A percentile compares a stretch with the other conserved stretches of the same genome.
Conservation (phyloP, 768 basidiomycete genomes). For the Leccinellum rugosiceps region DNA sequence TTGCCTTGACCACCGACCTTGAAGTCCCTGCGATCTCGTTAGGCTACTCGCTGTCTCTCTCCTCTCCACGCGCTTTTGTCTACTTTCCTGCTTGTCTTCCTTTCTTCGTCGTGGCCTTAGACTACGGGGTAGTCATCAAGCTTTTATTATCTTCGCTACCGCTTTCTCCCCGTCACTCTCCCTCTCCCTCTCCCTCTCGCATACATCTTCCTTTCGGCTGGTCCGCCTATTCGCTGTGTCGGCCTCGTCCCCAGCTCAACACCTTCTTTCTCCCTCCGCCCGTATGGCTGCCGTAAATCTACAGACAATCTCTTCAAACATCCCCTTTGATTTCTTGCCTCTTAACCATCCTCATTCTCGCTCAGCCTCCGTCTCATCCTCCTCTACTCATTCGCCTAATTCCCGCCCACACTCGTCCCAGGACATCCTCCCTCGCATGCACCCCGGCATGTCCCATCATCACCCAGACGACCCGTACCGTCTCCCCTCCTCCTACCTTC, state of each 20-base stretch:
- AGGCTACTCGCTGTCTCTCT: slow-evolving; percentile 13
- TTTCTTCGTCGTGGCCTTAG: slow-evolving; percentile 25
- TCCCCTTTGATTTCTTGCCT: slow-evolving; percentile 72
- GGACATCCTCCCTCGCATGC: slow-evolving; percentile 54
- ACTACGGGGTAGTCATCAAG: slow-evolving; percentile 20
- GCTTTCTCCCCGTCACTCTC: background rate
- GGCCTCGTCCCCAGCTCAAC: slow-evolving; percentile 30
- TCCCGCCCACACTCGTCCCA: slow-evolving; percentile 81
- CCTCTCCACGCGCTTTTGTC: slow-evolving; percentile 19
- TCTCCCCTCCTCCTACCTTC: slow-evolving; percentile 52
- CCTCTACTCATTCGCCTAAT: slow-evolving; percentile 66
- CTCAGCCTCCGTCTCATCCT: slow-evolving; percentile 75
- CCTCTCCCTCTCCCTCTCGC: background rate
- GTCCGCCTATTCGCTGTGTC: slow-evolving; percentile 45
- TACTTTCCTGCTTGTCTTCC: slow-evolving; percentile 10
- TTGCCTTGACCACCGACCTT: slow-evolving; percentile 55
- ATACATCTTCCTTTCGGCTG: slow-evolving; percentile 42
- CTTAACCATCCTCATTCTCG: slow-evolving; percentile 64
- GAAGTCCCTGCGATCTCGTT: slow-evolving; percentile 33
- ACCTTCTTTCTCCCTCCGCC: slow-evolving; percentile 36
- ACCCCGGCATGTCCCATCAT: slow-evolving; percentile 46
- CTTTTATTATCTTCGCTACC: slow-evolving; percentile 4
- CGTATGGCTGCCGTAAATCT: slow-evolving; percentile 72
- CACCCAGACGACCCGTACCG: slow-evolving; percentile 70
- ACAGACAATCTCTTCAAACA: slow-evolving; percentile 64